These are phyloP conservation scores for Xylaria sp. DNA, from an alignment of 2,329 filamentous ascomycete species.

Conservation along the genomic window DNA sequence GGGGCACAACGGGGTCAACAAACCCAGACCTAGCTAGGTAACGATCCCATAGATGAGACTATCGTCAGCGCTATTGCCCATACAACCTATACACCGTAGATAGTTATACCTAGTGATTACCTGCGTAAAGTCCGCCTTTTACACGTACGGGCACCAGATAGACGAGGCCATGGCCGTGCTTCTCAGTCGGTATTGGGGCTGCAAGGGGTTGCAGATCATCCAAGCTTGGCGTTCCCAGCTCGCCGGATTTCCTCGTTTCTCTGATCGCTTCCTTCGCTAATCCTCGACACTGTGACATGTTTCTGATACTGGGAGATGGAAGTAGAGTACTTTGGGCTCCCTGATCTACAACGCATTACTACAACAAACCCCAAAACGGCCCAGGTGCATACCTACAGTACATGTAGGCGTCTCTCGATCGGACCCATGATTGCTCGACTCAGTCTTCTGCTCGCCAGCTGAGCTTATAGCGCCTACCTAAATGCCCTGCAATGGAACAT, in stretches of 20 bases:
- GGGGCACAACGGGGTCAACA: background rate
- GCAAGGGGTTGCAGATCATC: constrained; percentile 23
- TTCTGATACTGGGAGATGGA: constrained; percentile 2
- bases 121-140: constrained; percentile 9
- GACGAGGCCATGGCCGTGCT: background rate
- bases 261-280: background rate
- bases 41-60: background rate
- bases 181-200: constrained; percentile 9
- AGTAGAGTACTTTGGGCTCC: background rate
- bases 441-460: constrained; percentile 12
- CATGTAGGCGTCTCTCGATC: no score
- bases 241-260: constrained; percentile 23
- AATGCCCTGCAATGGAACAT: constrained; percentile 26
- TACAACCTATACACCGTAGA: constrained; percentile 3
- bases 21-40: background rate
- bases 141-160: background rate
- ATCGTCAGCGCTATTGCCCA: constrained; percentile 20
- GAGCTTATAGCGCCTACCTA: constrained; percentile 15
- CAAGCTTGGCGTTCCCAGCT: constrained; percentile 27
- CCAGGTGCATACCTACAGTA: no score
- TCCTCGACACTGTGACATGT: constrained; percentile 4
- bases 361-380: background rate
- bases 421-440: constrained; percentile 10
- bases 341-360: constrained; percentile 21
- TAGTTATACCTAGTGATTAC: background rate